These are phyloP conservation scores for Rosa multiflora DNA, from an alignment of 306 rosid genomes.

Conservation along the genomic window DNA sequence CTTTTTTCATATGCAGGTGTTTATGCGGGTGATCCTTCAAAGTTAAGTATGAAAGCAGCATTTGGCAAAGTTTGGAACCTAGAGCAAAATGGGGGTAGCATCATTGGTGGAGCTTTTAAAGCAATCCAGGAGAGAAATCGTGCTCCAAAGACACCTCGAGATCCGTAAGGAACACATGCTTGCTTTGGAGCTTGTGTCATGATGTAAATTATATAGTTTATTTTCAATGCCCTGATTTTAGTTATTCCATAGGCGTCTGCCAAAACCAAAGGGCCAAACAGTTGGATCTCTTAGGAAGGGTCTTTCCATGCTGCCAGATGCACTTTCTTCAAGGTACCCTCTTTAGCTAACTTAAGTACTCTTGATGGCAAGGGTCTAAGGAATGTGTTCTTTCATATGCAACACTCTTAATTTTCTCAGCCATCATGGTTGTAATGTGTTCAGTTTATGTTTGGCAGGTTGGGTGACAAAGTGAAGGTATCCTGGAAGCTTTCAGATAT, in stretches of 20 bases:
- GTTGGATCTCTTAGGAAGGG: slow-evolving; percentile 96
- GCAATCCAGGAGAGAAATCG: slow-evolving; percentile 76
- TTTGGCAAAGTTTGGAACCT: slow-evolving; percentile 95
- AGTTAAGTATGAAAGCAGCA: slow-evolving; percentile 97
- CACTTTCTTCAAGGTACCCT: slow-evolving; percentile 73
- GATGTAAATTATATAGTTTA: slow-evolving; percentile 10
- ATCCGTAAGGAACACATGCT: slow-evolving; percentile 56
- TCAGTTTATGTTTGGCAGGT: slow-evolving; percentile 49
- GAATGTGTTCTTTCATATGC: neutral
- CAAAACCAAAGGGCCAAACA: slow-evolving; percentile 94
- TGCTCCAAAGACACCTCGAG: slow-evolving; percentile 69
- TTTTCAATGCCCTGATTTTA: slow-evolving; percentile 35
- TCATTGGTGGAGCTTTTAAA: slow-evolving; percentile 93
- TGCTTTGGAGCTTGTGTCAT: slow-evolving; percentile 29
- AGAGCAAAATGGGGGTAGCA: slow-evolving; percentile 93
- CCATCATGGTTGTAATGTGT: slow-evolving; percentile 20
- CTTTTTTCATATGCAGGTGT: slow-evolving; percentile 60
- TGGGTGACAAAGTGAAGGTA: slow-evolving; percentile 78
- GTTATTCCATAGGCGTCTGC: slow-evolving; percentile 68
- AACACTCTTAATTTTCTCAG: slow-evolving; percentile 5
- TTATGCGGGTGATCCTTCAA: slow-evolving; percentile 98
- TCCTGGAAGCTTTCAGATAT: slow-evolving; percentile 89
- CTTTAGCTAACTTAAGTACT: slow-evolving; percentile 11
- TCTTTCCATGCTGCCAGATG: slow-evolving; percentile 84
- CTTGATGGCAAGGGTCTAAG: slow-evolving; percentile 6